Base-by-base conservation (phyloP, 371 early-diverging fungal genomes). In the Lichtheimia ramosa region DNA sequence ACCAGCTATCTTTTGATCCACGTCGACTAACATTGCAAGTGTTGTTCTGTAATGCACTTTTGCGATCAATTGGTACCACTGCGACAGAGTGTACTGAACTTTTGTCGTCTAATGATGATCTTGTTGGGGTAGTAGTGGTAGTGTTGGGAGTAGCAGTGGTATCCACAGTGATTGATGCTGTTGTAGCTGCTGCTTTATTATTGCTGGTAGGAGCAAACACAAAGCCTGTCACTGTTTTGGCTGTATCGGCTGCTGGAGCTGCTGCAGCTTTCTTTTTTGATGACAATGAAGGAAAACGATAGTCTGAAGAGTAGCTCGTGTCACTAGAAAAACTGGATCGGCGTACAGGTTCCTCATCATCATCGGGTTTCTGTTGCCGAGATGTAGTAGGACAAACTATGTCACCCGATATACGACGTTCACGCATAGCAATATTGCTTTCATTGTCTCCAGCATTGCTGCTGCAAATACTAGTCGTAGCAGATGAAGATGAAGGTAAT, bases 1-100 rank as follows among this genome's bases (percentile, higher is more conserved):
- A 74, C 77, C 74, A 68, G 41, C 77, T 77, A 43, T 74, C 77
- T 62, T 74, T 77, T 50, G 77, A 77, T 21, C 74, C 74, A 48
- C 74, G 66, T 14, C 70, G 62, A 43, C 61, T 49, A 56, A 42
- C 42, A 41, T 53, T 40, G 21, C 46, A 25, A n/a, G 48, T 39
- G 40, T 41, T 16, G 50, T 51, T 53, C 25, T 51, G 43, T 54
- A 57, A 49, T 8, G 49, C 48, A 14, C 52, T 15, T 48, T 54
- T 51, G 42, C 59, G 39, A 53, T 61, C 51, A 39, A 59, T 42
- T 25, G 55, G 40, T 7, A 46, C 46, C 4, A 55, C 43, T 23
- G 20, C 16, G 20, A 40, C 54, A 3, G 54, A 52, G 5, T 18
- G 25, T 14, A 25, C 16, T 3, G 52, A 40, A 16, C 28, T 16